These are phyloP conservation scores for Leccinum fallax DNA, from an alignment of 1,284 basidiomycete species.

Conservation along the genomic window DNA sequence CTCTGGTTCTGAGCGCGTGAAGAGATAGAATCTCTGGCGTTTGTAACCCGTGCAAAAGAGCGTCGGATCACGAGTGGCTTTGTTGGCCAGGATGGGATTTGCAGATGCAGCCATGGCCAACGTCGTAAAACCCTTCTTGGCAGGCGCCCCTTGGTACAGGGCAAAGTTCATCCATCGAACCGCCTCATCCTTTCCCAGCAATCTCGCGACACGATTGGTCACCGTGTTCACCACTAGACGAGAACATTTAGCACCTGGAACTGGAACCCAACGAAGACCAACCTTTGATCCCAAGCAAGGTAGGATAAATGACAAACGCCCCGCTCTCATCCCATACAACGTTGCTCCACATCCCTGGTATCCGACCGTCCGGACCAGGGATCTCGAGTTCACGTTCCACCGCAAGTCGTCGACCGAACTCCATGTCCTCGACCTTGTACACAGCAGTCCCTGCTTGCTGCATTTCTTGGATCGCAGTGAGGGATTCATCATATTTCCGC, in stretches of 20 bases:
- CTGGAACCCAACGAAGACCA: slow-evolving; percentile 4
- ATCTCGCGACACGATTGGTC: slow-evolving; percentile 88
- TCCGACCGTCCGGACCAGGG: slow-evolving; percentile 66
- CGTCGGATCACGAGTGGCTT: too few species aligned
- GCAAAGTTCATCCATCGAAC: slow-evolving; percentile 88
- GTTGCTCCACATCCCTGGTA: slow-evolving; percentile 77
- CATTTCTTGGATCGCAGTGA: slow-evolving; percentile 94
- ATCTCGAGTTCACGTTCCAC: slow-evolving; percentile 90
- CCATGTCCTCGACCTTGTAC: slow-evolving; percentile 97
- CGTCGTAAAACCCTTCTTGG: slow-evolving; percentile 84
- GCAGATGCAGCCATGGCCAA: slow-evolving; percentile 93
- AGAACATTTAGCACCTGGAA: slow-evolving; percentile 1
- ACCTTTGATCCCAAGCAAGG: slow-evolving; percentile 96
- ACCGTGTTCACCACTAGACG: slow-evolving; percentile 85
- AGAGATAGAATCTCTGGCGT: slow-evolving; percentile 65
- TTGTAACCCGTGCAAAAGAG: too few species aligned
- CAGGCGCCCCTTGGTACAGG: slow-evolving; percentile 92
- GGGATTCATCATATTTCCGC: slow-evolving; percentile 93
- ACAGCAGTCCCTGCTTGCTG: slow-evolving; percentile 92
- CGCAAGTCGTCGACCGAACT: slow-evolving; percentile 95
- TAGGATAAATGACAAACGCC: slow-evolving; percentile 91
- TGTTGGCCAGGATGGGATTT: slow-evolving; percentile 76
- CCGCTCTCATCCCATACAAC: slow-evolving; percentile 98
- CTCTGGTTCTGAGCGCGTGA: slow-evolving; percentile 91
- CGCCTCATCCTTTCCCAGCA: slow-evolving; percentile 95